Percentiles rank a stretch among this genome's conserved stretches.
Evolutionary conservation across 345 rosid species (phyloP).

Genomic region (Eucalyptus leucophloia): DNA sequence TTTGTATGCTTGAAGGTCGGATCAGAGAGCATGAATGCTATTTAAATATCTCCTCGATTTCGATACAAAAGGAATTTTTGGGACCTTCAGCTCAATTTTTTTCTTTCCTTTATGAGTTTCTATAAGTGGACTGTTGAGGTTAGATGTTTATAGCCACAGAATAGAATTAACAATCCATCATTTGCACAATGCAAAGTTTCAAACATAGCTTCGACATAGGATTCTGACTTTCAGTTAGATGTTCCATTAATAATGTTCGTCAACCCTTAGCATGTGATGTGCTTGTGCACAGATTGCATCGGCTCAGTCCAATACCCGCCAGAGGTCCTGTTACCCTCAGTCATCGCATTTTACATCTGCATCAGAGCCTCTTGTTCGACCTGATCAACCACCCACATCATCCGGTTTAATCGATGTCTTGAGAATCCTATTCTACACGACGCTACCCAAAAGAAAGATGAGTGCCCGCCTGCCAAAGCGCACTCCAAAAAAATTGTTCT

Average conservation of each 20-base stretch:
- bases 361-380: not conserved
- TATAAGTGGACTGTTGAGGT: not conserved
- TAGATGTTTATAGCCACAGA: not conserved
- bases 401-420: not conserved
- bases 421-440: not conserved
- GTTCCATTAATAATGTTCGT: not conserved
- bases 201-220: not conserved
- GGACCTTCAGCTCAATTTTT: not conserved
- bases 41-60: slow-evolving; percentile 35
- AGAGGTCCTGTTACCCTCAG: not conserved
- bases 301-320: not conserved
- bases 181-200: not conserved
- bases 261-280: not conserved
- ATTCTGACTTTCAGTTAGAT: not conserved
- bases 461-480: not conserved
- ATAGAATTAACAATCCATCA: not conserved
- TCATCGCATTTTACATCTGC: not conserved
- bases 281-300: not conserved
- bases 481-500: not conserved
- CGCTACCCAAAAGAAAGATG: not conserved
- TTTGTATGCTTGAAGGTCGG: slow-evolving; percentile 5
- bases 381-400: not conserved
- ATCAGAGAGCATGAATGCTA: slow-evolving; percentile 20
- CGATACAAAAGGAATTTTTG: slow-evolving; percentile 14
- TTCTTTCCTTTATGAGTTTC: not conserved